Evolutionary conservation across 345 rosid species (phyloP).

Genomic region (Murraya paniculata): DNA sequence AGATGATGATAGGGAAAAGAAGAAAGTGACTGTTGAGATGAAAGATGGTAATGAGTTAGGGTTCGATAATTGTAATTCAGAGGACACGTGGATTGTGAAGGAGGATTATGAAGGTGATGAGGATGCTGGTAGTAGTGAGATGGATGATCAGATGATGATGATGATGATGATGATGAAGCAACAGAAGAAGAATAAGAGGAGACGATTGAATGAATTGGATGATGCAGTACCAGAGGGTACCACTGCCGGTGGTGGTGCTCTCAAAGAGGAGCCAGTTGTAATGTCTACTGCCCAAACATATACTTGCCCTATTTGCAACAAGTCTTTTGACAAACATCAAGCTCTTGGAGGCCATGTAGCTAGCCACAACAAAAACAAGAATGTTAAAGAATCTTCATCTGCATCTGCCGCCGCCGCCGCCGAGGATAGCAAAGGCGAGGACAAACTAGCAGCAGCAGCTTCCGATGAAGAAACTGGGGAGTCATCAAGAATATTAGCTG

Average conservation of each 20-base stretch:
- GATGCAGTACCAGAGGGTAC: neutral
- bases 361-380: slow-evolving; percentile 46
- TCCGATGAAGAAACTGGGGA: slow-evolving; percentile 22
- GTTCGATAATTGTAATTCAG: neutral
- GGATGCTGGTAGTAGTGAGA: neutral
- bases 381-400: slow-evolving; percentile 12
- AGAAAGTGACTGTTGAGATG: neutral
- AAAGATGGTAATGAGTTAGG: neutral
- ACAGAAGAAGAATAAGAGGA: slow-evolving; percentile 31
- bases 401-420: neutral
- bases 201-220: slow-evolving; percentile 36
- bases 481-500: slow-evolving; percentile 9
- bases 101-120: slow-evolving; percentile 4
- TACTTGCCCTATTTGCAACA: slow-evolving; percentile 41
- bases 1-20: neutral
- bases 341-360: slow-evolving; percentile 57
- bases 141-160: neutral
- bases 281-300: neutral
- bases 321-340: slow-evolving; percentile 42
- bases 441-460: slow-evolving; percentile 5
- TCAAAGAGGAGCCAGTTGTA: neutral
- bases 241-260: neutral
- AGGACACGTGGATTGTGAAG: neutral
- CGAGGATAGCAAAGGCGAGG: neutral
- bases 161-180: neutral